phyloP scores from a whole-genome alignment of 345 rosid genomes.

The Pelargonium nanum region DNA sequence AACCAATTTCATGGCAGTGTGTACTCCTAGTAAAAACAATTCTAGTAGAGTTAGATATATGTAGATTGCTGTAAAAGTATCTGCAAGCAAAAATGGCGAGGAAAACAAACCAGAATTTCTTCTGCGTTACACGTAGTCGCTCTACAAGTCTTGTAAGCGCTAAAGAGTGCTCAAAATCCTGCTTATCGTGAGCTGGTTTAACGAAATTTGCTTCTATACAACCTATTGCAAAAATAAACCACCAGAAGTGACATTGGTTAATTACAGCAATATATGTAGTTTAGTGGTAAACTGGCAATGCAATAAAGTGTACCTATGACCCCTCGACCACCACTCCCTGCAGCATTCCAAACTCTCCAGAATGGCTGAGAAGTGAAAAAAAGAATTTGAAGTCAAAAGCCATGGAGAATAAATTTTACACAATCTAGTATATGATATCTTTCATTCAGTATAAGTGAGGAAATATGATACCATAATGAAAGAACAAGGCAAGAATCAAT shows the following conservation, averaged over 20 bases:
- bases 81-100: neutral
- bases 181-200: conserved; percentile 83
- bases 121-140: conserved; percentile 35
- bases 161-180: conserved; percentile 64
- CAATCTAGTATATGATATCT: no score
- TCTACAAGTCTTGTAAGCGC: conserved; percentile 49
- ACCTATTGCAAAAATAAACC: conserved; percentile 19
- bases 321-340: conserved; percentile 80
- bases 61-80: neutral
- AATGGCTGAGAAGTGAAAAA: conserved; percentile 42
- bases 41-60: conserved; percentile 1
- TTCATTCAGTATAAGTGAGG: no score
- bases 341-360: conserved; percentile 82
- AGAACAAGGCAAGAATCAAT: no score
- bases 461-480: no score
- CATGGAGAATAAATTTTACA: no score
- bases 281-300: neutral
- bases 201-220: conserved; percentile 69
- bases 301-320: conserved; percentile 39
- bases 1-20: conserved; percentile 58
- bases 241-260: neutral
- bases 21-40: conserved; percentile 26
- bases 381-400: neutral
- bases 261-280: neutral
- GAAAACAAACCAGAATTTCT: conserved; percentile 39